Base-by-base conservation (phyloP, 805 yeast genomes). In the Lachancea nothofagi region DNA sequence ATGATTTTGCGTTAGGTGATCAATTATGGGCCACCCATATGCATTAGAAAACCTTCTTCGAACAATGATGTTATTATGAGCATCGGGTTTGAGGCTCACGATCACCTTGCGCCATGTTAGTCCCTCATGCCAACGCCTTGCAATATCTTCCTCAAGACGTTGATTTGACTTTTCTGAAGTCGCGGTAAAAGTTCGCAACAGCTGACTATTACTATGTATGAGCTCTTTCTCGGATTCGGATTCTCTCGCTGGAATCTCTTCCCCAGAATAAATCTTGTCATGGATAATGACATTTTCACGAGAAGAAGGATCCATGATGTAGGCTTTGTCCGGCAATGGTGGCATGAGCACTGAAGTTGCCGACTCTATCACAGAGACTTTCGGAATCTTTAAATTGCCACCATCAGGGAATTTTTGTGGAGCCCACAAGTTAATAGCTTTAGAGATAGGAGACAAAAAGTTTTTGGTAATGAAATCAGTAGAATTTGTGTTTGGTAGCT, bases 21-120 rank as follows among this genome's bases (percentile, higher is more conserved):
- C 88, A 33, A 83, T 65, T 0, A 83, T 85, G 1, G 76, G 78
- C 95, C 95, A 84, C 1, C 95, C 94, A 60, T 78, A 83, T 0
- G 90, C 93, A 63, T 84, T 84, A 1, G 85, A 71, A 61, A 81
- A 82, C 40, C 80, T 62, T 52, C 89, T 66, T 47, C 93, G 61
- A 0, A 83, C 89, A 27, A 81, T 66, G 23, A 83, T 80, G 50
- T 81, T 83, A 49, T 83, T 83, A 53, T 82, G 90, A 0, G 89
- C 87, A 61, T 82, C 89, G 0, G 88, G 86, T 45, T 75, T 68
- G 41, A 83, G 55, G 29, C 74, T 74, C 1, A 82, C 83, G 14
- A 83, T 57, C 1, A 80, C 82, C 60, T 83, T 82, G 28, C 89
- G 65, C 88, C 93, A 80, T 10, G 70, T 55, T 75, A 79, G 72